Base-by-base conservation (phyloP, 2,329 filamentous ascomycete genomes). In the Ascomycota sp. region DNA sequence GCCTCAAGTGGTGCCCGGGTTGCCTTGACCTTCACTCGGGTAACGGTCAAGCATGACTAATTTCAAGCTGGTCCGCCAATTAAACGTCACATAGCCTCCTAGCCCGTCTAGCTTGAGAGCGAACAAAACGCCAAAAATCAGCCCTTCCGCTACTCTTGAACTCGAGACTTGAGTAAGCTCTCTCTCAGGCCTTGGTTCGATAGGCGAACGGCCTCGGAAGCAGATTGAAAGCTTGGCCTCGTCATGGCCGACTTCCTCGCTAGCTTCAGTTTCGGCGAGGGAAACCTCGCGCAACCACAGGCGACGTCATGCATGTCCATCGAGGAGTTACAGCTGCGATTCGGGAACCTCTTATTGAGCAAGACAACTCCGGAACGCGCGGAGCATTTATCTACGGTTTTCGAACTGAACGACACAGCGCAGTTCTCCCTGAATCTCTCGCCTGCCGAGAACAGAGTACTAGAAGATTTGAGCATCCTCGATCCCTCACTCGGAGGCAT, bases 331-430 rank as follows among this genome's bases (percentile, higher is more conserved):
- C 55, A 61, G 39, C 41, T 42, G 16, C 56, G 57, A n/a, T 47
- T 72, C 21, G 53, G 52, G 28, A 43, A 46, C 7, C 38, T 56
- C 1, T 45, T 68, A 31, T 44, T 50, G 6, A 45, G 49, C 12
- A 66, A 61, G 38, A 53, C 55, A 12, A 58, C 59, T 5, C 51
- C 56, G 9, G 62, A 54, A 13, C 61, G 59, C 32, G 65, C 62
- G 29, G 56, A 68, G 35, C 63, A 66, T 40, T 47, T 66, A 9
- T 54, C 58, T 7, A 45, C 53, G 12, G 60, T 52, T 2, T 54
- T 67, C 34, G 59, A 66, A 39, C 44, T 72, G 25, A 52, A 56
- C 1, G 48, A 57, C 1, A 52, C 56, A 7, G 52, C 57, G 4
- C 48, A 56, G 25, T 60, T 72, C 35, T 41, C 55, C 7, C 39